A percentile compares a stretch with the other conserved stretches of the same genome.
phyloP scores from a whole-genome alignment of 2,329 filamentous ascomycete species.

The Hyphodiscus sp. region DNA sequence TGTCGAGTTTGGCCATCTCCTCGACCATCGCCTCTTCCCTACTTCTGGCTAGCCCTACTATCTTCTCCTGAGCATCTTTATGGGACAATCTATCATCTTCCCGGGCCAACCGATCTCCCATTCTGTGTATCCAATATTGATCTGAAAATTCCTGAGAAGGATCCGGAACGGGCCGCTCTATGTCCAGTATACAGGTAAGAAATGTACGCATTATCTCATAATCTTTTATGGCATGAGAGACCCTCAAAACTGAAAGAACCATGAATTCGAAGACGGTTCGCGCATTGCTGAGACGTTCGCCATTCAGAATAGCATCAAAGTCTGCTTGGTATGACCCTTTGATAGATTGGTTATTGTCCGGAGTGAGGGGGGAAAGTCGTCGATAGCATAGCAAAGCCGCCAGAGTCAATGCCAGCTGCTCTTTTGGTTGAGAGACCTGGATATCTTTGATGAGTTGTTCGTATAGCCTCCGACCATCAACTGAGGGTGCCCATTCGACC shows the following conservation, averaged over 20 bases:
- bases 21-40: background rate
- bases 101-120: no score
- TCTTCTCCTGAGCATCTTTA: background rate
- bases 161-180: no score
- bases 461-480: slow-evolving; percentile 8
- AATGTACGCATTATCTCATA: no score
- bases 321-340: slow-evolving; percentile 7
- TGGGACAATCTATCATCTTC: no score
- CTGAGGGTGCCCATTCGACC: slow-evolving; percentile 6
- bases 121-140: no score
- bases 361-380: slow-evolving; percentile 1
- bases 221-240: no score
- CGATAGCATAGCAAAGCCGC: slow-evolving; percentile 7
- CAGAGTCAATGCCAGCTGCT: slow-evolving; percentile 8
- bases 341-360: slow-evolving; percentile 1
- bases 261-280: slow-evolving; percentile 5
- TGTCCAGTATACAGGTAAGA: no score
- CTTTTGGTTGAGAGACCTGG: slow-evolving; percentile 4
- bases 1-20: background rate
- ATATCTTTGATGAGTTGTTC: slow-evolving; percentile 3
- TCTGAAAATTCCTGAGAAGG: no score
- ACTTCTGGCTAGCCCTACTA: background rate
- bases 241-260: slow-evolving; percentile 5
- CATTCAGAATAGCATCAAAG: slow-evolving; percentile 9
- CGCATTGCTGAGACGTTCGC: slow-evolving; percentile 4